Evolutionary conservation across 768 basidiomycete genomes (phyloP).

Genomic region (Kondoa malvinella): DNA sequence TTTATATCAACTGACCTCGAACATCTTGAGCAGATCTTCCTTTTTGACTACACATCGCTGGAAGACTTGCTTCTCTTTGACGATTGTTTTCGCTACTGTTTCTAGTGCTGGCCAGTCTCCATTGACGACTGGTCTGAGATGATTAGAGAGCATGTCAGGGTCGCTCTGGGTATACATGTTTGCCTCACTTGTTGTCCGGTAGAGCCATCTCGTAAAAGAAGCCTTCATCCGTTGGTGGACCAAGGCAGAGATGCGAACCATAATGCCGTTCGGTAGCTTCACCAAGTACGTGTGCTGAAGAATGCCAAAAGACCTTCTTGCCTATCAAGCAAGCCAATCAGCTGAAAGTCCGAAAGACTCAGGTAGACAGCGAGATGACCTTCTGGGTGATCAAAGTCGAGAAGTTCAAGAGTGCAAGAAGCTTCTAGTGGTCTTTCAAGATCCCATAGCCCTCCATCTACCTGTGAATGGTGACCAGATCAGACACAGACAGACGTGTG

Average conservation of each 20-base stretch:
- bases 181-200: conserved; percentile 44
- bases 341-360: conserved; percentile 5
- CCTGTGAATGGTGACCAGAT: conserved; percentile 36
- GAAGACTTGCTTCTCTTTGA: conserved; percentile 96
- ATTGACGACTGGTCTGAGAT: conserved; percentile 52
- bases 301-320: conserved; percentile 98
- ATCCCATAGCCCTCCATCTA: conserved; percentile 79
- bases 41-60: conserved; percentile 85
- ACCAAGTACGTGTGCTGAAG: conserved; percentile 92
- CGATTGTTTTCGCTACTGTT: conserved; percentile 63
- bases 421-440: conserved; percentile 80
- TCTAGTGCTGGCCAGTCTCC: conserved; percentile 78
- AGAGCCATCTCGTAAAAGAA: conserved; percentile 99
- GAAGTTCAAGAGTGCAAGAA: conserved; percentile 58
- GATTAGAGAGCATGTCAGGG: not conserved
- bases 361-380: conserved; percentile 37
- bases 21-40: conserved; percentile 92
- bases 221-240: conserved; percentile 90
- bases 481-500: not conserved
- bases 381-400: conserved; percentile 85
- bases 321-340: conserved; percentile 38
- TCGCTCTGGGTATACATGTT: not conserved
- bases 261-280: conserved; percentile 93
- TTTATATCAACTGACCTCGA: conserved; percentile 44
- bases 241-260: conserved; percentile 89